Conservation (phyloP, 768 basidiomycete genomes). For the Leccinum pellstonianum region DNA sequence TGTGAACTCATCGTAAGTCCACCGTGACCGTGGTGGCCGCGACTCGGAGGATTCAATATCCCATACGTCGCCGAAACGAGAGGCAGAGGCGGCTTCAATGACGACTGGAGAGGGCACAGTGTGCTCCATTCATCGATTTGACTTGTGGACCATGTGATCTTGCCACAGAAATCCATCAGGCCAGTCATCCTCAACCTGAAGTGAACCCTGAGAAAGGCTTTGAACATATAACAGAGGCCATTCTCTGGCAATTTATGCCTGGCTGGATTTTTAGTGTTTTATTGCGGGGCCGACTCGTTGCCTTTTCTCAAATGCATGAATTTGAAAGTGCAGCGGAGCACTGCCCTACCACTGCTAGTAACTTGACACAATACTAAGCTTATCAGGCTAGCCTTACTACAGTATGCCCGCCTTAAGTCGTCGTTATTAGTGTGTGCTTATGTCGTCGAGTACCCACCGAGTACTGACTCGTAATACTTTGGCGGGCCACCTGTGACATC, state of each 20-base stretch:
- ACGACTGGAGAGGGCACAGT: background rate
- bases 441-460: too few relatives aligned
- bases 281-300: too few relatives aligned
- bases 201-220: background rate
- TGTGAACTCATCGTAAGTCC: conserved; percentile 20
- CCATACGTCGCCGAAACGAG: background rate
- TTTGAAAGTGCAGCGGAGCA: too few relatives aligned
- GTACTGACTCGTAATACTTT: background rate
- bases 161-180: background rate
- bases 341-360: too few relatives aligned
- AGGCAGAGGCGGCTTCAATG: background rate
- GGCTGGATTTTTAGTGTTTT: too few relatives aligned
- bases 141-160: background rate
- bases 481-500: conserved; percentile 15
- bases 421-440: background rate
- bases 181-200: background rate
- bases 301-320: too few relatives aligned
- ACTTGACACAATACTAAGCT: too few relatives aligned
- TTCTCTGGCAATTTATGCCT: background rate
- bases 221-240: background rate
- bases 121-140: background rate
- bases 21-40: background rate
- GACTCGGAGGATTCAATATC: background rate
- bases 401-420: background rate
- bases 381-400: too few relatives aligned